Conservation (phyloP, 148 eudicot species). For the Dianthus caryophyllus region DNA sequence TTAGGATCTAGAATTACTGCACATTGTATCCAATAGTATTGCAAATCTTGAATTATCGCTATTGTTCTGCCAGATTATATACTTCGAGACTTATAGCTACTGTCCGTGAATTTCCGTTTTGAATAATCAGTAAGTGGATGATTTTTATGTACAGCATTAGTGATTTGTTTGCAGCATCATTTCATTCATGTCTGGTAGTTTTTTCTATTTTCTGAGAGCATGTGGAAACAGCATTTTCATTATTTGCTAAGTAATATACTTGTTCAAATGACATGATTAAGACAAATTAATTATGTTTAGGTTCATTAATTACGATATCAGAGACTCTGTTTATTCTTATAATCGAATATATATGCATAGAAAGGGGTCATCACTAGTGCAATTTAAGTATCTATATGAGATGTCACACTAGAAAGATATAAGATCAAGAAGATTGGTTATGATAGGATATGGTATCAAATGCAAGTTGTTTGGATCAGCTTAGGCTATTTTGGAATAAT, state of each 20-base stretch:
- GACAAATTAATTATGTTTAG: background rate
- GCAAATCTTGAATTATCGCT: background rate
- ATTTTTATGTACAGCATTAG: background rate
- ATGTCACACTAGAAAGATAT: conserved; percentile 3
- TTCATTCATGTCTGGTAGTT: background rate
- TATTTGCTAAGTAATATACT: background rate
- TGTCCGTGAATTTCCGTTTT: background rate
- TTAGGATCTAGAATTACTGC: background rate
- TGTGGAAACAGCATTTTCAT: background rate
- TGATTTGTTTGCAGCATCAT: background rate
- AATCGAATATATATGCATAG: conserved; percentile 11
- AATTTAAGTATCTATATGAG: background rate
- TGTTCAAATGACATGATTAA: background rate
- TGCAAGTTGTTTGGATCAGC: conserved; percentile 24
- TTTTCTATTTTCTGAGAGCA: background rate
- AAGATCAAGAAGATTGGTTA: conserved; percentile 18
- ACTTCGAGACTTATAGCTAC: background rate
- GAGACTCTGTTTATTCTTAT: background rate
- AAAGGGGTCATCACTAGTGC: background rate
- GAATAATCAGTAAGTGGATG: background rate
- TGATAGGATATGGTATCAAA: conserved; percentile 16
- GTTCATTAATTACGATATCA: background rate
- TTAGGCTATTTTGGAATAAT: conserved; percentile 23
- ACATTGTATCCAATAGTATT: background rate
- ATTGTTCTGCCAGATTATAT: background rate